Base-by-base conservation (phyloP, 1,139 yeast genomes). In the Lodderomyces jiufengensis region DNA sequence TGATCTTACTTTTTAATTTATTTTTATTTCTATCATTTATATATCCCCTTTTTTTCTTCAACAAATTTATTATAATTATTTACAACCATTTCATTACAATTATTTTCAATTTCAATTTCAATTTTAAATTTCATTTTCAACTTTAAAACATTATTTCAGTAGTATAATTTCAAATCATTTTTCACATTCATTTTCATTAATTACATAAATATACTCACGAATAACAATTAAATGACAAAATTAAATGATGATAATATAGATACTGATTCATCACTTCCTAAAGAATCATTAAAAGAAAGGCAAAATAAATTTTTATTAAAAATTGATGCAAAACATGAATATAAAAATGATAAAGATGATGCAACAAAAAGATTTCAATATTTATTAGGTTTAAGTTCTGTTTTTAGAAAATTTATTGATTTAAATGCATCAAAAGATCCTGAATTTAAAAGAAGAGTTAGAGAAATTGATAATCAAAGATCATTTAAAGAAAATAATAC, bases 331-430 rank as follows among this genome's bases (percentile, higher is more conserved):
- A 70, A 70, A 43, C 61, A 65, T 9, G 87, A 84, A 32, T 66
- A 72, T 34, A 61, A 63, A 26, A 71, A 70, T 37, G 86, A 82
- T 51, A 70, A 70, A 14, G 78, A 73, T 39, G 95, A 85, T 50
- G 78, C 95, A 1, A 78, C 88, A 8, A 78, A 73, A 48, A 67
- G 97, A 42, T 87, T 87, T 69, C 80, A 81, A 52, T 86, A 90
- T 54, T 67, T 92, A 34, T 63, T 92, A 34, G 88, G 95, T 0
- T 66, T 90, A 32, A 85, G 95, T 5, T 94, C 87, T 36, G 64
- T 90, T 42, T 92, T 92, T 54, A 78, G 95, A 36, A 90, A 87
- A 53, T 92, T 92, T 56, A 86, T 92, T 41, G 92, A 88, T 51
- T 69, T 81, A 32, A 78, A 82, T 46, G 92, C 95, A 8, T 71